These are phyloP conservation scores for Neurospora terricola DNA, from an alignment of 495 filamentous ascomycete genomes.

Conservation along the genomic window DNA sequence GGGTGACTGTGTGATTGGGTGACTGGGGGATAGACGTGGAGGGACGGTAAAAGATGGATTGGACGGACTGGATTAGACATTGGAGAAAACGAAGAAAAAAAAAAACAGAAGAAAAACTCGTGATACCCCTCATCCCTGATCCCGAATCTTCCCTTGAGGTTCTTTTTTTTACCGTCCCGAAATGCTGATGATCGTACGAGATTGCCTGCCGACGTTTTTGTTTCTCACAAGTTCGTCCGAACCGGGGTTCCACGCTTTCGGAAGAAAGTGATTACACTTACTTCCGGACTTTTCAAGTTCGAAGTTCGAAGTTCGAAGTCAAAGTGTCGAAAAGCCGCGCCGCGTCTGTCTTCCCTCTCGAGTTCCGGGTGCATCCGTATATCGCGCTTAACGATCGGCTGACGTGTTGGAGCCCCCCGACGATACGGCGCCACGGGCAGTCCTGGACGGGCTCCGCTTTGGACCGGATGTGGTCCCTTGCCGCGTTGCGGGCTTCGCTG, in stretches of 20 bases:
- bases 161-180: too few species aligned
- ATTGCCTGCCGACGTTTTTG: not conserved
- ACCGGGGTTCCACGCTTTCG: not conserved
- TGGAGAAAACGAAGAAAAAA: not conserved
- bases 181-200: not conserved
- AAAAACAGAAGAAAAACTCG: conserved; percentile 4
- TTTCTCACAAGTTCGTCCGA: not conserved
- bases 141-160: too few species aligned
- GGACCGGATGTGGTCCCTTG: not conserved
- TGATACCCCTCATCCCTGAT: conserved; percentile 10
- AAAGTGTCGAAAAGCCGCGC: not conserved
- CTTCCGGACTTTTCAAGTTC: not conserved
- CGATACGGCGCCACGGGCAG: not conserved
- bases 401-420: not conserved
- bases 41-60: too few species aligned
- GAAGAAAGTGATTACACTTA: too few species aligned
- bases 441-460: not conserved
- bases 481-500: not conserved
- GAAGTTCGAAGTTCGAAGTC: not conserved
- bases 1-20: not conserved
- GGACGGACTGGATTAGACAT: not conserved
- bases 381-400: not conserved
- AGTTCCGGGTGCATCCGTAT: not conserved
- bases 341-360: not conserved
- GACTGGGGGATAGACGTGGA: too few species aligned